Evolutionary conservation across 2,329 filamentous ascomycete genomes (phyloP), one percentile per base, ranked within the genome.

Genomic region (Cladosporium sp.): DNA sequence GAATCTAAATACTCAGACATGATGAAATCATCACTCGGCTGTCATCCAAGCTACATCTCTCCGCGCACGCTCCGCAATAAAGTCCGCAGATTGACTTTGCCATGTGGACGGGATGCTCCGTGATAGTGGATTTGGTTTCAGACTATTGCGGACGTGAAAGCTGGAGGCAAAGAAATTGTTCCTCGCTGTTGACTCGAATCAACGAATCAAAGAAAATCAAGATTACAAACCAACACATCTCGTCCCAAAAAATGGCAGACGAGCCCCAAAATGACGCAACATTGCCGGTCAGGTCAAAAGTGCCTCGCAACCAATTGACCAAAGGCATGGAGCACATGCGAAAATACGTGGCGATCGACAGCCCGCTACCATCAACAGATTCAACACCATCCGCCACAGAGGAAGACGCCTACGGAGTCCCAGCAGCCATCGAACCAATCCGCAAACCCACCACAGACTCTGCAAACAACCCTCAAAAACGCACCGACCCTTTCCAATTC

Each of bases 401-500:
- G 75, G 72, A 78, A 70, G 78, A 82, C 69, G 80, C 81, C 44
- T 84, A 84, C 72, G 81, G 83, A 58, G 84, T 86, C 35, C 81
- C 81, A 29, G 78, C 79, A 33, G 75, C 77, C 52, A 78, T 79
- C 67, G 76, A 79, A 50, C 82, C 82, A 16, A 62, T 83, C 29
- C 80, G 81, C 65, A 78, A 80, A 59, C 76, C 81, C 3, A 69
- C 80, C 3, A 72, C 90, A 72, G 91, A 90, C 26, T 85, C 91
- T 73, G 88, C 91, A 46, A 73, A 82, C 67, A 89, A 89, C 78
- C 95, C 93, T 78, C 83, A 90, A 80, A 98, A 98, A 82, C 87
- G 92, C 73, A 91, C 82, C 75, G 93, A 97, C 75, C 95, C 95
- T 21, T 99, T 98, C 79, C 90, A 96, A 79, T 99, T 99, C 78